A percentile compares a stretch with the other conserved stretches of the same genome.
These are phyloP conservation scores for Eragrostis tef DNA, from an alignment of 202 grass and related monocot genomes.

Conservation along the genomic window DNA sequence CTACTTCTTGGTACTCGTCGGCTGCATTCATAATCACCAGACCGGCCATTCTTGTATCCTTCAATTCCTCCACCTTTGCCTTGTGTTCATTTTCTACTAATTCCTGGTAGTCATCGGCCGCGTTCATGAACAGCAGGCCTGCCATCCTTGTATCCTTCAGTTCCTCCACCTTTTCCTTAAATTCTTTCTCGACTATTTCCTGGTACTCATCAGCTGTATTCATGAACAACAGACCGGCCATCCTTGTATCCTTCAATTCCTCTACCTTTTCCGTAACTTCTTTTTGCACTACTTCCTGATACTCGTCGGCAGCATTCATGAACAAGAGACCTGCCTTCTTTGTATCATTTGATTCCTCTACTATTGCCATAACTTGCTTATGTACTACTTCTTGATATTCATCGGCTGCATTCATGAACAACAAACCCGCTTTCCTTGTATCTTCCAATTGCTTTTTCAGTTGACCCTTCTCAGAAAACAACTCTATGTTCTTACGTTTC, in stretches of 20 bases:
- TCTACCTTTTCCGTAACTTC: neutral
- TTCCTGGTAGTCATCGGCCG: neutral
- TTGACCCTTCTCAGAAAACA: constrained; percentile 8
- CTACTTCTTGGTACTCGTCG: neutral
- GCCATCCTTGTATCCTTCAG: constrained; percentile 6
- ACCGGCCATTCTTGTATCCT: neutral
- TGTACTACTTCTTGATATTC: neutral
- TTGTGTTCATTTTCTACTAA: neutral
- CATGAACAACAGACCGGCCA: neutral
- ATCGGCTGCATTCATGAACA: neutral
- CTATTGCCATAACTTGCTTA: neutral
- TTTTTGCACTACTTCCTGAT: neutral
- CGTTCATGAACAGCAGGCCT: neutral
- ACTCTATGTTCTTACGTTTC: neutral
- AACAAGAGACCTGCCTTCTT: neutral
- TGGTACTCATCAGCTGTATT: neutral
- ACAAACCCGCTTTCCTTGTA: neutral
- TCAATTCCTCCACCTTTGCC: neutral
- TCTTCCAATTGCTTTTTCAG: constrained; percentile 4
- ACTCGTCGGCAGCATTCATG: neutral
- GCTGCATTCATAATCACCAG: neutral
- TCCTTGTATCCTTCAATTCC: neutral
- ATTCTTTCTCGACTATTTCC: neutral
- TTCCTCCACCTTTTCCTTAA: neutral
- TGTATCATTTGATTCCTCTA: neutral